Percentiles rank a stretch among this genome's conserved stretches.
These are phyloP conservation scores for Yamadazyma atlantica DNA, from an alignment of 1,139 yeast genomes.

Conservation along the genomic window DNA sequence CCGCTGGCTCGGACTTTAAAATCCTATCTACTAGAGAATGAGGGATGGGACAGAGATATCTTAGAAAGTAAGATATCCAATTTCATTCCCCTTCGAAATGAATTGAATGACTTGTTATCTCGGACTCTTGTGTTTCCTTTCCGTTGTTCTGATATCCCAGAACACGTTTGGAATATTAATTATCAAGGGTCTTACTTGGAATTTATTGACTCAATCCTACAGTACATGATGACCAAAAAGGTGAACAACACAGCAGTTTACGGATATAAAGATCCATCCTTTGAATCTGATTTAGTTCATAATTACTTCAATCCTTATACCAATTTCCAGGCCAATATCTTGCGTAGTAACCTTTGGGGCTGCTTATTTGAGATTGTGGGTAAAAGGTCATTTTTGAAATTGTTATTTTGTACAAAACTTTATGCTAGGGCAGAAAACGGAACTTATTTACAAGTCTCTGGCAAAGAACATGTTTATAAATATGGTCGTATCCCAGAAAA, in stretches of 20 bases:
- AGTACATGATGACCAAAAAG: slow-evolving; percentile 17
- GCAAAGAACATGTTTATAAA: slow-evolving; percentile 14
- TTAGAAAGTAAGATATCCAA: background rate
- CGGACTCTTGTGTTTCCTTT: slow-evolving; percentile 1
- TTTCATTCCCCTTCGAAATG: background rate
- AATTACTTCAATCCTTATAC: slow-evolving; percentile 20
- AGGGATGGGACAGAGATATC: background rate
- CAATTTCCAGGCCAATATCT: slow-evolving; percentile 25
- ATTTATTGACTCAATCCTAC: slow-evolving; percentile 24
- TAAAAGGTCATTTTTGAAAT: slow-evolving; percentile 22
- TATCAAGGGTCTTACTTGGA: slow-evolving; percentile 20
- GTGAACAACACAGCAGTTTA: slow-evolving; percentile 22
- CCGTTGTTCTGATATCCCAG: background rate
- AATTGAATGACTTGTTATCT: background rate
- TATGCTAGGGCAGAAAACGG: slow-evolving; percentile 16
- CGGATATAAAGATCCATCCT: slow-evolving; percentile 26
- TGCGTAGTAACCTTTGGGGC: slow-evolving; percentile 41
- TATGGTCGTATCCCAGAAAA: background rate
- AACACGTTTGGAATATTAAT: slow-evolving; percentile 2
- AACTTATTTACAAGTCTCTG: slow-evolving; percentile 35
- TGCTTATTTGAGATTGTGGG: slow-evolving; percentile 34
- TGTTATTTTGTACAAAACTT: slow-evolving; percentile 32
- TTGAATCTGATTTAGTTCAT: slow-evolving; percentile 14
- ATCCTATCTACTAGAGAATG: background rate
- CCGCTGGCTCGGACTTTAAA: background rate